Conservation (phyloP, 345 rosid genomes). For the Rhizophora mangle region DNA sequence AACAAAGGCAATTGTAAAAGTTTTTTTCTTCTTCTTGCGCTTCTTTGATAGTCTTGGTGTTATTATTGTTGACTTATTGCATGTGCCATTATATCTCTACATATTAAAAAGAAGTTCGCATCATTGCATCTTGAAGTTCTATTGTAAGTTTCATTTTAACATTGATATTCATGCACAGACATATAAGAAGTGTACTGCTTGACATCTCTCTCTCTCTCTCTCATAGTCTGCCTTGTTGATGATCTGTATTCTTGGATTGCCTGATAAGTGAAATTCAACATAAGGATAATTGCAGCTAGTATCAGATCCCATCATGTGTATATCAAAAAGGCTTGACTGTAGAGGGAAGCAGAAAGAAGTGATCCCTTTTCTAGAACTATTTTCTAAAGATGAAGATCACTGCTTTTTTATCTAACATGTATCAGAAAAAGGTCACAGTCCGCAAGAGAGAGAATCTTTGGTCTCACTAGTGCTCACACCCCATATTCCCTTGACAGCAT, state of each 20-base stretch:
- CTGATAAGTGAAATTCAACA: background rate
- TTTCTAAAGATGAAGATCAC: slow-evolving; percentile 24
- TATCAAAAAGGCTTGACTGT: background rate
- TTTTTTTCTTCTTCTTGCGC: background rate
- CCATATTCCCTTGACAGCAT: slow-evolving; percentile 19
- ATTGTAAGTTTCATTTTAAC: no score
- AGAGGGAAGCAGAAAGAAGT: slow-evolving; percentile 35
- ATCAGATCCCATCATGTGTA: slow-evolving; percentile 17
- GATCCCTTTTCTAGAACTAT: slow-evolving; percentile 31
- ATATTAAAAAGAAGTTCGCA: no score
- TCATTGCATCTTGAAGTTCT: background rate
- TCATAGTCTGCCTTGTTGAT: slow-evolving; percentile 13
- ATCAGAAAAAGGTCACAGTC: background rate
- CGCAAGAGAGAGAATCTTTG: slow-evolving; percentile 15
- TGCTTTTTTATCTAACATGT: background rate
- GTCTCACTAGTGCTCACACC: slow-evolving; percentile 29
- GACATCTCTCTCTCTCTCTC: no score
- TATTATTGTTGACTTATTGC: no score
- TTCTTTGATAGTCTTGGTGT: background rate
- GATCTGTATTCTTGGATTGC: slow-evolving; percentile 11
- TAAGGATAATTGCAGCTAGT: slow-evolving; percentile 9
- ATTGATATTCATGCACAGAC: no score
- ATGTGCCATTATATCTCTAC: no score
- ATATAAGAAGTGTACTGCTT: no score
- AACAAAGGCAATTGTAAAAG: no score